A percentile compares a stretch with the other conserved stretches of the same genome.
Conservation (phyloP, 495 filamentous ascomycete species). For the Lentithecium fluviatile region DNA sequence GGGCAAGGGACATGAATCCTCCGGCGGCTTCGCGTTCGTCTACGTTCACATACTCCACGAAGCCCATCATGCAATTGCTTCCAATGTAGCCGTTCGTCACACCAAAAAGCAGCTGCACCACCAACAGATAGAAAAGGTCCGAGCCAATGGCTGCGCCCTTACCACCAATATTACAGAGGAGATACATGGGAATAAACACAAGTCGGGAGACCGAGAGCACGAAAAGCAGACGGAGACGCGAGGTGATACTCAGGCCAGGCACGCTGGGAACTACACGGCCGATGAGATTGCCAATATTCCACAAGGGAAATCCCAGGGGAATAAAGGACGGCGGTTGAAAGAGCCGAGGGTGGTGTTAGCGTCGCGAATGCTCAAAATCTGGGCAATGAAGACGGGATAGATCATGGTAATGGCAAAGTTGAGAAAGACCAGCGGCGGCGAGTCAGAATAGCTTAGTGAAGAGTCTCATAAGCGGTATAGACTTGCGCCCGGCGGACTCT, state of each 20-base stretch:
- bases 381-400: slow-evolving; percentile 86
- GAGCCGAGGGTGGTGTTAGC: slow-evolving; percentile 55
- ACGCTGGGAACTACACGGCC: slow-evolving; percentile 69
- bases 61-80: slow-evolving; percentile 85
- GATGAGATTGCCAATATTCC: slow-evolving; percentile 84
- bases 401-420: slow-evolving; percentile 87
- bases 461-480: slow-evolving; percentile 63
- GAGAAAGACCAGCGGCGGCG: slow-evolving; percentile 66
- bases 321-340: slow-evolving; percentile 76
- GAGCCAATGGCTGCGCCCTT: slow-evolving; percentile 66
- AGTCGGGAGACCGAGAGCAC: slow-evolving; percentile 60
- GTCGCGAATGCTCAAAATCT: slow-evolving; percentile 63
- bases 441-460: slow-evolving; percentile 73
- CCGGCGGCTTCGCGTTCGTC: slow-evolving; percentile 87
- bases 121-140: slow-evolving; percentile 81
- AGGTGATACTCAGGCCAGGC: slow-evolving; percentile 58
- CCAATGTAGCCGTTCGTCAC: slow-evolving; percentile 82
- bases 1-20: slow-evolving; percentile 87
- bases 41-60: slow-evolving; percentile 70
- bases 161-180: slow-evolving; percentile 80
- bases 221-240: slow-evolving; percentile 64
- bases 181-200: slow-evolving; percentile 78
- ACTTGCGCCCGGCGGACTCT: slow-evolving; percentile 51
- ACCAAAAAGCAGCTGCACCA: slow-evolving; percentile 83
- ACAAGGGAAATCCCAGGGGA: slow-evolving; percentile 84